These are phyloP conservation scores for Rosa hybrid DNA, from an alignment of 331 rosid genomes.

Conservation along the genomic window DNA sequence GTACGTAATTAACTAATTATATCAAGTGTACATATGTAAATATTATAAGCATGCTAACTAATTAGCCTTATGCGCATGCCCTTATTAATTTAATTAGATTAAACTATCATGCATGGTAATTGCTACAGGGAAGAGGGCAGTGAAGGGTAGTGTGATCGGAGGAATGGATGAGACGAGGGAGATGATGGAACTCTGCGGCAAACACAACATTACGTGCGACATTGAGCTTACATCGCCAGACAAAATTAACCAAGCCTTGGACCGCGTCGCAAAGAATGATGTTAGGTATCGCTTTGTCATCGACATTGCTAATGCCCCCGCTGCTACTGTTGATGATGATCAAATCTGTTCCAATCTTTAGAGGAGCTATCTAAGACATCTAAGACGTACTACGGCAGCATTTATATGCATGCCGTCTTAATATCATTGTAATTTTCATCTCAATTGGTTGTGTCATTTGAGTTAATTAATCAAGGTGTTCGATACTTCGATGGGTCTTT, in stretches of 20 bases:
- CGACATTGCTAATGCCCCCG: constrained; percentile 40
- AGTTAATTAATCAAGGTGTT: neutral
- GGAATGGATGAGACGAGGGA: constrained; percentile 68
- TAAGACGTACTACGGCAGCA: neutral
- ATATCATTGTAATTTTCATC: neutral
- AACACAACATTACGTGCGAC: constrained; percentile 62
- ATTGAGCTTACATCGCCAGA: constrained; percentile 51
- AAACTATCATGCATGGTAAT: neutral
- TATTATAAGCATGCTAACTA: neutral
- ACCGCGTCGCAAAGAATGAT: constrained; percentile 54
- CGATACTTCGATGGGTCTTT: neutral
- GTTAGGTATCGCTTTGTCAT: constrained; percentile 77
- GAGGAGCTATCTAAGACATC: neutral
- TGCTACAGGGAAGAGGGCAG: constrained; percentile 55
- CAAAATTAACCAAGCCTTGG: constrained; percentile 49
- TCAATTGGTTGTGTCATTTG: neutral
- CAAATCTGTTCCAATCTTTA: neutral
- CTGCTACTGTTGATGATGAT: neutral
- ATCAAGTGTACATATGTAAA: too few species aligned
- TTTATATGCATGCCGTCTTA: neutral
- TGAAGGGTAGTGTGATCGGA: constrained; percentile 73
- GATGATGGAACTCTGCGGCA: constrained; percentile 64
- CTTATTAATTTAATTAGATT: neutral
- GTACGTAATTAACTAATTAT: constrained; percentile 22
- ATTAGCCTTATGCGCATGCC: neutral